Evolutionary conservation across 768 basidiomycete species (phyloP).

Genomic region (Neoboletus subvelutipes): DNA sequence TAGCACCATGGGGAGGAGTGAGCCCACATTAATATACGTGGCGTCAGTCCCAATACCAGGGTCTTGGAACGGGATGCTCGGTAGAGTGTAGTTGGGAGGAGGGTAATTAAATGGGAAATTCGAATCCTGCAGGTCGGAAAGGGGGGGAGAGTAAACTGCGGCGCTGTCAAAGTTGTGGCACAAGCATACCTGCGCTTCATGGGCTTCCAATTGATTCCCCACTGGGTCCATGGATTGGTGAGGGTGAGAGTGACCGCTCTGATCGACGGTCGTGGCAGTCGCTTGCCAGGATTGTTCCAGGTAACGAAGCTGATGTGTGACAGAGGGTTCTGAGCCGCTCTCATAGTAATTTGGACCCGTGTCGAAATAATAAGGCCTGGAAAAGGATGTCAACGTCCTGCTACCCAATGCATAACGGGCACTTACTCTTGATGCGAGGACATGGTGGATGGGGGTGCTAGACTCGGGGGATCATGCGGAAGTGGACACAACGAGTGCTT

Average conservation of each 20-base stretch:
- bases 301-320: neutral
- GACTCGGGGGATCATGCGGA: slow-evolving; percentile 7
- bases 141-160: neutral
- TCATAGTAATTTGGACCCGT: slow-evolving; percentile 1
- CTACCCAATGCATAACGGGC: neutral
- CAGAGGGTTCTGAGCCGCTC: slow-evolving; percentile 1
- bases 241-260: slow-evolving; percentile 2
- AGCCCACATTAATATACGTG: slow-evolving; percentile 9
- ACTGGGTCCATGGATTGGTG: slow-evolving; percentile 1
- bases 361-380: slow-evolving; percentile 5
- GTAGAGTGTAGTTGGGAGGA: neutral
- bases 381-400: slow-evolving; percentile 1
- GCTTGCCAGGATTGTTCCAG: slow-evolving; percentile 4
- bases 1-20: neutral
- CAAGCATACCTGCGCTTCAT: slow-evolving; percentile 7
- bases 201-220: neutral
- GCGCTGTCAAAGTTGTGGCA: slow-evolving; percentile 4
- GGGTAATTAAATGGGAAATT: neutral
- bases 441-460: slow-evolving; percentile 16
- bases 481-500: slow-evolving; percentile 7
- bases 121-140: slow-evolving; percentile 8
- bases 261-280: neutral
- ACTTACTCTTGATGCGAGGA: slow-evolving; percentile 24
- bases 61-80: neutral
- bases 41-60: neutral